A percentile compares a stretch with the other conserved stretches of the same genome.
These are phyloP conservation scores for Pseudofabraea citricarpa DNA, from an alignment of 2,329 filamentous ascomycete genomes.

Conservation along the genomic window DNA sequence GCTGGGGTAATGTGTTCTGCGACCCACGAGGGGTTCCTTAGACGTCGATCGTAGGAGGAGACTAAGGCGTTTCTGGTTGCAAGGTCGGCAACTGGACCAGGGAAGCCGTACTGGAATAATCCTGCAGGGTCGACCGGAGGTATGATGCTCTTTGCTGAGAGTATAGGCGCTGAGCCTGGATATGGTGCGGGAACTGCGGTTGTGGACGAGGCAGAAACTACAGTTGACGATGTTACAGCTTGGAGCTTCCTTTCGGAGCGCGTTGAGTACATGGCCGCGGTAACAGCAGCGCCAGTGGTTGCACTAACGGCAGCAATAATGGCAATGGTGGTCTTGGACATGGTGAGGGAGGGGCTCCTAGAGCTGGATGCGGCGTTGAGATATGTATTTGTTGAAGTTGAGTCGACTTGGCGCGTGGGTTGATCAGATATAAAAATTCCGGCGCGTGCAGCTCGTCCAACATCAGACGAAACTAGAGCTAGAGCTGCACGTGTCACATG, in stretches of 20 bases:
- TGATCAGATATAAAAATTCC: no score
- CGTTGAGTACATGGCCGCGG: constrained; percentile 60
- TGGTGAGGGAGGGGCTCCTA: constrained; percentile 33
- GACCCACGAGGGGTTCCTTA: constrained; percentile 90
- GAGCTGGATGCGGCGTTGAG: constrained; percentile 1
- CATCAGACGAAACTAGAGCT: no score
- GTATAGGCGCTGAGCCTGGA: constrained; percentile 23
- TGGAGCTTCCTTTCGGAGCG: constrained; percentile 41
- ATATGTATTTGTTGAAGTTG: constrained; percentile 19
- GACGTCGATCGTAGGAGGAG: constrained; percentile 85
- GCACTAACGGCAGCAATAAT: constrained; percentile 73
- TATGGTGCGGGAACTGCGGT: constrained; percentile 20
- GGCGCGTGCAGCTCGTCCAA: no score
- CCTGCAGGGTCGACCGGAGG: constrained; percentile 67
- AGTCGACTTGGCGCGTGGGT: neutral
- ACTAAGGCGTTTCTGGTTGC: constrained; percentile 71
- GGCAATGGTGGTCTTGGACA: constrained; percentile 76
- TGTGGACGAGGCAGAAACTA: constrained; percentile 21
- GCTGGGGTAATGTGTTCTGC: constrained; percentile 92
- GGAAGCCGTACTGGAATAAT: constrained; percentile 84
- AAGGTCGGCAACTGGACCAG: constrained; percentile 82
- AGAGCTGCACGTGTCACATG: no score
- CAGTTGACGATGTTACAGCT: constrained; percentile 22
- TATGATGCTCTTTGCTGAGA: constrained; percentile 23
- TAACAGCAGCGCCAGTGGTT: constrained; percentile 70